Conservation (phyloP, 2,329 filamentous ascomycete genomes). For the Colletotrichum godetiae region DNA sequence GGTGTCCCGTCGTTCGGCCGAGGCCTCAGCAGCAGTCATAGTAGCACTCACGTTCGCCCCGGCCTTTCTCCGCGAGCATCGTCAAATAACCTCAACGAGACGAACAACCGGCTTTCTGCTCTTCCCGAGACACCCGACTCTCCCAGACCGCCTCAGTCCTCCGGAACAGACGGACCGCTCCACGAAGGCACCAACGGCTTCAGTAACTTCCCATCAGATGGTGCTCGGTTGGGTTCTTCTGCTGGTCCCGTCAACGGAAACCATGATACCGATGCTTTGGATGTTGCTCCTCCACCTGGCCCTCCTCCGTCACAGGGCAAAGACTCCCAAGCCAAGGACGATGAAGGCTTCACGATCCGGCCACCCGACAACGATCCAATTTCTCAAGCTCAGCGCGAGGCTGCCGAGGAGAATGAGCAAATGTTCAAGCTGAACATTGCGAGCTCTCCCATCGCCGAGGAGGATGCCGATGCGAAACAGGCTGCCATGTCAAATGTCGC, state of each 20-base stretch:
- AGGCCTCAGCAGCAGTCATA: constrained; percentile 64
- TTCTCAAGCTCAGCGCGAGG: constrained; percentile 78
- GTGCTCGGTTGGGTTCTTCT: constrained; percentile 44
- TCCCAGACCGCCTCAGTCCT: constrained; percentile 38
- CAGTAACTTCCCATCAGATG: constrained; percentile 47
- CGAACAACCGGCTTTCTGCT: constrained; percentile 64
- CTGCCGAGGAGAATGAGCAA: constrained; percentile 69
- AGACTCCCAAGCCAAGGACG: constrained; percentile 65
- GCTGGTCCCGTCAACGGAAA: constrained; percentile 59
- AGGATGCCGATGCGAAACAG: constrained; percentile 78
- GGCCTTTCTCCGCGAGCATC: constrained; percentile 68
- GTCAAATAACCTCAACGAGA: constrained; percentile 68
- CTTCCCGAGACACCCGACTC: constrained; percentile 67
- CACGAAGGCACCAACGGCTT: constrained; percentile 61
- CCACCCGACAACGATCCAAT: constrained; percentile 72
- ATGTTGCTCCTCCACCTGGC: constrained; percentile 63
- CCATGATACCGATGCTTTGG: constrained; percentile 58
- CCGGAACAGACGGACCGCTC: constrained; percentile 44
- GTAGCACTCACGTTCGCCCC: constrained; percentile 62
- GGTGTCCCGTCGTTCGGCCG: constrained; percentile 65
- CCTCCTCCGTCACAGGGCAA: constrained; percentile 60
- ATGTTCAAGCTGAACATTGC: constrained; percentile 85
- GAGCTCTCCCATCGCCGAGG: constrained; percentile 81
- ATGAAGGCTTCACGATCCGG: constrained; percentile 82
- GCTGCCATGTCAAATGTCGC: constrained; percentile 81